Percentiles rank a stretch among this genome's conserved stretches.
Evolutionary conservation across 164 flowering plant species (phyloP).

Genomic region (Euptelea pleiosperma): DNA sequence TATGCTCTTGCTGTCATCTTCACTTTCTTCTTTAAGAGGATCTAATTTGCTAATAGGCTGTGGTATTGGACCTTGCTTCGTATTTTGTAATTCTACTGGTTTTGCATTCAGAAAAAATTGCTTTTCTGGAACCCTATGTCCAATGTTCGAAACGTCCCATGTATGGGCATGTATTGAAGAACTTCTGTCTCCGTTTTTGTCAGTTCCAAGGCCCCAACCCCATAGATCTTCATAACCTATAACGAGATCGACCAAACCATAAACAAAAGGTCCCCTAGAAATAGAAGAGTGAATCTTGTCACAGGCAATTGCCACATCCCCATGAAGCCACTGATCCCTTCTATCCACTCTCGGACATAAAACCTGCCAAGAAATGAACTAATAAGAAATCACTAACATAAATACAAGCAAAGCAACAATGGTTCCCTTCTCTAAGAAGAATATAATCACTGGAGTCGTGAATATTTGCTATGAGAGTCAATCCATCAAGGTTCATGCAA

Average conservation of each 20-base stretch:
- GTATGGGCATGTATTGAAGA: constrained; percentile 27
- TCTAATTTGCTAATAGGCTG: constrained; percentile 37
- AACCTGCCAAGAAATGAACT: constrained; percentile 33
- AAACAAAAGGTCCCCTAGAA: constrained; percentile 59
- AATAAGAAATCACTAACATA: not conserved
- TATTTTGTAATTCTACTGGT: constrained; percentile 24
- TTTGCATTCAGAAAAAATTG: constrained; percentile 32
- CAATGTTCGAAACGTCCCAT: constrained; percentile 28
- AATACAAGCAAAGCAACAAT: not conserved
- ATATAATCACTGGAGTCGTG: too few relatives aligned
- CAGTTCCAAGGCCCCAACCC: constrained; percentile 57
- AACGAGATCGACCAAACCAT: constrained; percentile 83
- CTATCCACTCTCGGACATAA: constrained; percentile 19
- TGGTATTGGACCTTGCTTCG: constrained; percentile 23
- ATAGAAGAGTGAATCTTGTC: constrained; percentile 28
- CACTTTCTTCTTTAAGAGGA: constrained; percentile 65
- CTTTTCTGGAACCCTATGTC: constrained; percentile 28
- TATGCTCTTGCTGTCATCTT: constrained; percentile 40
- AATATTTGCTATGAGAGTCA: too few relatives aligned
- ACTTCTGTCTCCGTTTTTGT: constrained; percentile 30
- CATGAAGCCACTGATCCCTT: constrained; percentile 27
- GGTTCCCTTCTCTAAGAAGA: too few relatives aligned
- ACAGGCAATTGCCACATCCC: constrained; percentile 26
- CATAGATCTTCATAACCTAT: constrained; percentile 66
- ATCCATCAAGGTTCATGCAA: too few relatives aligned